Base-by-base conservation (phyloP, 1,284 basidiomycete genomes). In the Quambalaria eucalypti region DNA sequence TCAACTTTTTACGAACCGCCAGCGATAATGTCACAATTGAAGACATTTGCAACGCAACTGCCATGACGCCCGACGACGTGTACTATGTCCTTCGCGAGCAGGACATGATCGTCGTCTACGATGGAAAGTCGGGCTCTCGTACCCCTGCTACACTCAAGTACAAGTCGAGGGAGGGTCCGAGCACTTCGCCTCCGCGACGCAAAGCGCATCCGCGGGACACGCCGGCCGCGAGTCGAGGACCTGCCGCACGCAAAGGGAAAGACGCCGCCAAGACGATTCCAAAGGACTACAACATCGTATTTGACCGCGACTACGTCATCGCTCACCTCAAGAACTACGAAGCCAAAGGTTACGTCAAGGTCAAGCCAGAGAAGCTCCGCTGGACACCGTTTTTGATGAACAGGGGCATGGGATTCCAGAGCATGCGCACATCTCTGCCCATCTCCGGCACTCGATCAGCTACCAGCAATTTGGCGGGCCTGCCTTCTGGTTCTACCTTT, bases 351-450 rank as follows among this genome's bases (percentile, higher is more conserved):
- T 87, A 92, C 69, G 71, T 92, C 58, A 82, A 79, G 66, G 81
- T 98, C 51, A 84, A 83, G 60, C 85, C 90, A 0, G 89, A 92
- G 68, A 85, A 85, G 74, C 81, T 98, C 59, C 90, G 90, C 71
- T 98, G 95, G 88, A 91, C 86, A 60, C 93, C 93, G 4, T 97
- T 95, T 78, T 78, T 95, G 39, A 77, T 91, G 36, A 80, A 85
- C 6, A 78, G 84, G 59, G 42, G 42, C 10, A n/a, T n/a, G n/a
- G n/a, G n/a, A n/a, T n/a, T n/a, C n/a, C n/a, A n/a, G n/a, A n/a
- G n/a, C n/a, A n/a, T n/a, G n/a, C n/a, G n/a, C n/a, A n/a, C n/a
- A n/a, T n/a, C n/a, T n/a, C n/a, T n/a, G n/a, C n/a, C n/a, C n/a
- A n/a, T n/a, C n/a, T n/a, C n/a, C n/a, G n/a, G n/a, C n/a, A n/a